A percentile compares a stretch with the other conserved stretches of the same genome.
phyloP scores from a whole-genome alignment of 371 early-diverging fungal genomes.

The Mucor piriformis region DNA sequence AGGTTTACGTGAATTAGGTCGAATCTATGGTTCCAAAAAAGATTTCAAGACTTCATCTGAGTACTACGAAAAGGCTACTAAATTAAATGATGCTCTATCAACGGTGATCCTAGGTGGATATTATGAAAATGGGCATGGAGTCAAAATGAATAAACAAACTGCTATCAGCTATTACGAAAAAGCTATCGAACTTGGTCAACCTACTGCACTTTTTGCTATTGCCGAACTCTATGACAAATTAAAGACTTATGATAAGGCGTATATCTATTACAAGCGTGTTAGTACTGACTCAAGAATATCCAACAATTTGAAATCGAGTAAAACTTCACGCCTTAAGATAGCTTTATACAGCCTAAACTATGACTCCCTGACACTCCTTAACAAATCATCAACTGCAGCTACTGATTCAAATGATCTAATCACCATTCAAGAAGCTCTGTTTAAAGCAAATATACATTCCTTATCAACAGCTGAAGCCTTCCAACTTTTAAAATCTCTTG shows the following conservation, averaged over 20 bases:
- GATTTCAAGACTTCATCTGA: conserved; percentile 72
- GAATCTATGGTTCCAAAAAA: conserved; percentile 77
- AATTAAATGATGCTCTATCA: conserved; percentile 78
- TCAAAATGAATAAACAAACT: conserved; percentile 56
- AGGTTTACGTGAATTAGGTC: conserved; percentile 83
- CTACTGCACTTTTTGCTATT: conserved; percentile 48
- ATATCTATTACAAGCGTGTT: conserved; percentile 35
- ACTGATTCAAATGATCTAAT: neutral
- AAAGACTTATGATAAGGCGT: conserved; percentile 41
- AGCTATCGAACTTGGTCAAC: conserved; percentile 40
- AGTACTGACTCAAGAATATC: conserved; percentile 33
- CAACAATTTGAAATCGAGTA: conserved; percentile 28
- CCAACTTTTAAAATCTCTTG: conserved; percentile 24
- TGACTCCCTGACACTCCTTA: conserved; percentile 26
- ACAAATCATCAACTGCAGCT: neutral
- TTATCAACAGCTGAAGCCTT: conserved; percentile 28
- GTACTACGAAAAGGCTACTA: conserved; percentile 74
- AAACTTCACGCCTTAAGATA: conserved; percentile 39
- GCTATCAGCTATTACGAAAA: conserved; percentile 53
- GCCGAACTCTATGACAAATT: conserved; percentile 45
- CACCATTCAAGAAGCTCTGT: neutral
- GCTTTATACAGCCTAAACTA: conserved; percentile 48
- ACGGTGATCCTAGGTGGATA: conserved; percentile 67
- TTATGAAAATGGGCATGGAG: conserved; percentile 56
- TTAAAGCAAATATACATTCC: neutral